Base-by-base conservation (phyloP, 2,329 filamentous ascomycete species). In the Colletotrichum brevisporum region DNA sequence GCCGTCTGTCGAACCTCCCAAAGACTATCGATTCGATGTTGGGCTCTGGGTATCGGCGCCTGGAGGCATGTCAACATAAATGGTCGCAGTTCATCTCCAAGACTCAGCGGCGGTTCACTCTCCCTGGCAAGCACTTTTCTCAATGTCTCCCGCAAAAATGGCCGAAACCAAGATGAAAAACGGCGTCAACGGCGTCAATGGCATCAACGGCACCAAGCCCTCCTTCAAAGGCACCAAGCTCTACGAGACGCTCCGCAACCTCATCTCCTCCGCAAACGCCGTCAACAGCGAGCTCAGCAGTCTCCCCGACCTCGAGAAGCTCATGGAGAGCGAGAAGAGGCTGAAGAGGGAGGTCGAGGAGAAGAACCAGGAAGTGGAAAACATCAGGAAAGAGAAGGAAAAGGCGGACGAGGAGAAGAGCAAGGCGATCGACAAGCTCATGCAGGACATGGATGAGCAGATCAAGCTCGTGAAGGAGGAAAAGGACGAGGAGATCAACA, bases 381-480 rank as follows among this genome's bases (percentile, higher is more conserved):
- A 74, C 27, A 59, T 70, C 56, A 76, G 72, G 27, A 69, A 65
- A 3, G 71, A 70, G 9, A 73, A 75, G 47, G 71, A 71, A 48
- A 69, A 76, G 54, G 72, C 67, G 4, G 63, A 76, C 1, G 73
- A 74, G 50, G 84, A 83, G 74, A 83, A 85, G 80, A 83, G 83
- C 78, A 81, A 82, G 70, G 83, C 85, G 36, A 77, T 82, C 21
- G 70, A 67, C 1, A 82, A 84, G 58, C 83, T 84, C 45, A 83
- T 79, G 65, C 80, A 83, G 57, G 61, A 56, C 18, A 72, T 72
- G 16, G 67, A 77, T 0, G 65, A 70, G 63, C 81, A 84, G 72
- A 78, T 86, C 5, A 80, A 83, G 67, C 80, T 81, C 41, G 80
- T 85, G 47, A 83, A 83, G 61, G 85, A 84, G 57, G 59, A 61